These are phyloP conservation scores for Fistulinella cinereoalba DNA, from an alignment of 1,284 basidiomycete species.

Conservation along the genomic window DNA sequence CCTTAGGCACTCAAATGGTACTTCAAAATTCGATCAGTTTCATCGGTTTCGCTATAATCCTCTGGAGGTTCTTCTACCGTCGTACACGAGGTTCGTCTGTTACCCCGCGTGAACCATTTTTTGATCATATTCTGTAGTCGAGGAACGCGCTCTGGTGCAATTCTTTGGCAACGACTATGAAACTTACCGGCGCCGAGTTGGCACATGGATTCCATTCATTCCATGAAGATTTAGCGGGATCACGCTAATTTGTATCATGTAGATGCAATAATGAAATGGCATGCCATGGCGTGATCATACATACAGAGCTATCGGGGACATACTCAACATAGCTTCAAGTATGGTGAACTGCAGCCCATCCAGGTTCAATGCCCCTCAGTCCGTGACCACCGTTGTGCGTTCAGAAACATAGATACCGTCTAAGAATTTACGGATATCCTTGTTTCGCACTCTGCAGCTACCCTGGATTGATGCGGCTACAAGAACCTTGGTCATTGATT, in stretches of 20 bases:
- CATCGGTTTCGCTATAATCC: constrained; percentile 55
- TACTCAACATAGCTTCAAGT: constrained; percentile 18
- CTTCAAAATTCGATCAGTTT: constrained; percentile 85
- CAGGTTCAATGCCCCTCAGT: constrained; percentile 33
- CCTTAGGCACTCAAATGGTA: constrained; percentile 90
- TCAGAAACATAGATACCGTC: constrained; percentile 93
- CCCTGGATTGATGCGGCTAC: constrained; percentile 94
- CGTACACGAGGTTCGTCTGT: constrained; percentile 73
- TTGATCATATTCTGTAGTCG: constrained; percentile 46
- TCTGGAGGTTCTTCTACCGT: constrained; percentile 85
- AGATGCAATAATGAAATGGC: constrained; percentile 10
- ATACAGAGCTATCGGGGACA: constrained; percentile 24
- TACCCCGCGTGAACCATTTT: neutral
- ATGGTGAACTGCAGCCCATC: constrained; percentile 8
- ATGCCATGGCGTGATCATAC: constrained; percentile 33
- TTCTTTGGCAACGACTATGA: constrained; percentile 86
- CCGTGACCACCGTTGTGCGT: constrained; percentile 61
- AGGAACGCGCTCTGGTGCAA: constrained; percentile 67
- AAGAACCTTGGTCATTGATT: constrained; percentile 2
- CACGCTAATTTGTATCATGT: constrained; percentile 2
- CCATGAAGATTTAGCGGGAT: constrained; percentile 38
- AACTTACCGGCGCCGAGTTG: constrained; percentile 64
- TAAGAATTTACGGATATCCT: constrained; percentile 96
- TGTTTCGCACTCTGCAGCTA: constrained; percentile 92
- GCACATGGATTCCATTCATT: constrained; percentile 74